Base-by-base conservation (phyloP, 805 yeast genomes). In the Debaryomyces hansenii region DNA sequence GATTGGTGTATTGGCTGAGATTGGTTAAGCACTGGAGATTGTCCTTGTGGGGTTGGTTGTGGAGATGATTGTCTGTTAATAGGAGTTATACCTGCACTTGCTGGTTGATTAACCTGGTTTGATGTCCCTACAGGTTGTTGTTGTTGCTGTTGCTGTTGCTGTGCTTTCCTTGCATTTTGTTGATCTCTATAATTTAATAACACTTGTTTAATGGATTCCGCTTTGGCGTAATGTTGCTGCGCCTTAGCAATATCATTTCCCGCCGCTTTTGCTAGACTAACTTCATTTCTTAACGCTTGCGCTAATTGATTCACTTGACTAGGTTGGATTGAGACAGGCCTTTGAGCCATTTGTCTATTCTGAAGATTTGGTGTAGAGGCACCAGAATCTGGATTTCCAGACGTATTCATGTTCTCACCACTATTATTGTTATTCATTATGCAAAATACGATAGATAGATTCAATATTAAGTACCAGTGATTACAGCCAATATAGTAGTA, bases 211-310 rank as follows among this genome's bases (percentile, higher is more conserved):
- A 85, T 81, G 45, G 77, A 77, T 37, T 84, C 82, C 3, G 89
- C 90, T 50, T 79, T 80, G 49, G 72, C 73, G 54, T 80, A 65
- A 54, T 84, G 85, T 50, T 81, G 83, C 54, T 79, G 78, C 15
- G 89, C 90, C 47, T 73, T 80, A 0, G 78, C 82, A 0, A 84
- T 75, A 20, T 77, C 79, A 29, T 73, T 72, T 2, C 89, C 88
- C 0, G 84, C 77, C 14, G 76, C 77, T 54, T 79, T 80, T 1
- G 90, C 90, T 54, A 79, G 77, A 18, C 79, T 80, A 28, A 82
- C 74, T 54, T 83, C 86, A 28, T 74, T 67, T 42, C 77, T 78
- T 51, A 82, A 79, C 45, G 82, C 85, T 49, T 75, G 79, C 10
- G 84, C 75, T 49, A 86, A 68, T 58, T 80, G 82, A 33, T 81